Percentiles rank a stretch among this genome's conserved stretches.
phyloP scores from a whole-genome alignment of 495 filamentous ascomycete genomes.

The Penicillium pancosmium region DNA sequence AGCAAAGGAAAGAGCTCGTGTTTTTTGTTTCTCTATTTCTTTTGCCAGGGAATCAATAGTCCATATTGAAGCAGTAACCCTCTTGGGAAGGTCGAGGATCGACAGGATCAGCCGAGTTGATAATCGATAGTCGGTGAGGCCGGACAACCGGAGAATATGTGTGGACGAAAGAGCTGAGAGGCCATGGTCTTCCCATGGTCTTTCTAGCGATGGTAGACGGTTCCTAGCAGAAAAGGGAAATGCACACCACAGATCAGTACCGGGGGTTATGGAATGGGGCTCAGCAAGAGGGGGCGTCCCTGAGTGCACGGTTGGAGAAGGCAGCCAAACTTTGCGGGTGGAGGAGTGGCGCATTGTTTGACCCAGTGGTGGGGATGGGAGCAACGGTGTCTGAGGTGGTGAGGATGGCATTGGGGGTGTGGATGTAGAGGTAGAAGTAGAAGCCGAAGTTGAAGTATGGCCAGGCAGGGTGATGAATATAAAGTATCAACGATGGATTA shows the following conservation, averaged over 20 bases:
- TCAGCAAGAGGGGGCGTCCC: background rate
- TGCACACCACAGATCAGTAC: background rate
- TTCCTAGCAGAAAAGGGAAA: background rate
- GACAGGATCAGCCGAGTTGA: background rate
- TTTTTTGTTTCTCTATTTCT: background rate
- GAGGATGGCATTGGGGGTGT: too few relatives aligned
- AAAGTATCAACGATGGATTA: too few relatives aligned
- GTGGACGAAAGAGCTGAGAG: background rate
- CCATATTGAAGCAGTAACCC: background rate
- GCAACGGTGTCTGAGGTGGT: too few relatives aligned
- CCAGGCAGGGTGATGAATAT: too few relatives aligned
- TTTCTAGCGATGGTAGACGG: background rate
- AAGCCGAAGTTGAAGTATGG: too few relatives aligned
- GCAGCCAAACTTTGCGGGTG: background rate
- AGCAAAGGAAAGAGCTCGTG: background rate
- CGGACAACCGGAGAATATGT: background rate
- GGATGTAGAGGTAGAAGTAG: too few relatives aligned
- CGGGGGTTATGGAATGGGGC: background rate
- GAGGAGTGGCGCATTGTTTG: constrained; percentile 2
- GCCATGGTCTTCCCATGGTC: background rate
- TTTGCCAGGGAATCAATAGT: background rate
- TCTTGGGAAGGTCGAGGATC: constrained; percentile 3
- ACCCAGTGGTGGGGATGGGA: background rate
- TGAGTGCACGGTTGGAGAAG: background rate
- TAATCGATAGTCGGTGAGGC: background rate